Evolutionary conservation across 2,329 filamentous ascomycete genomes (phyloP).

Genomic region (Calonectria pteridis): DNA sequence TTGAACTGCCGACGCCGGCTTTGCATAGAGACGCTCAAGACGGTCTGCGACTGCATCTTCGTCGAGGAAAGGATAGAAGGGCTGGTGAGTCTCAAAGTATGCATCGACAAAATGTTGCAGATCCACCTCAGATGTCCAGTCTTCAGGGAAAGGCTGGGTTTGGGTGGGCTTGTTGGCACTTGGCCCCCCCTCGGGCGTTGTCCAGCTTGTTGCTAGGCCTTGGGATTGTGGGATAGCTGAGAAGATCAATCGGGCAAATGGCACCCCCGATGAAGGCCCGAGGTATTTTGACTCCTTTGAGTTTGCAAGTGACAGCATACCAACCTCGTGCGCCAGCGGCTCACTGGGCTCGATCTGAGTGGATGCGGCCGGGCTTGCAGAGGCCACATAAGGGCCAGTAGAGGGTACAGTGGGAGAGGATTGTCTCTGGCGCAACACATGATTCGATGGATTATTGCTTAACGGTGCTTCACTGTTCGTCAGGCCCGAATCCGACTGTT

Average conservation of each 20-base stretch:
- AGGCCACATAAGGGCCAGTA: neutral
- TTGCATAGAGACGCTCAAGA: slow-evolving; percentile 22
- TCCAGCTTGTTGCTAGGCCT: slow-evolving; percentile 25
- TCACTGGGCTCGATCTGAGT: slow-evolving; percentile 27
- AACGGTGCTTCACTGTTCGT: neutral
- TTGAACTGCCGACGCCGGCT: neutral
- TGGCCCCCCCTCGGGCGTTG: neutral
- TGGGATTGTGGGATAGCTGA: slow-evolving; percentile 32
- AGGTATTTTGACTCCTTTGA: slow-evolving; percentile 33
- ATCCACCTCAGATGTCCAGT: slow-evolving; percentile 30
- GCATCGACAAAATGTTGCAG: slow-evolving; percentile 33
- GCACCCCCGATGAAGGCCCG: slow-evolving; percentile 31
- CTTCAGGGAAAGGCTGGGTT: slow-evolving; percentile 22
- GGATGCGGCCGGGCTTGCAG: slow-evolving; percentile 18
- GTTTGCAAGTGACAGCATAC: slow-evolving; percentile 30
- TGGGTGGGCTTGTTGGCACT: neutral
- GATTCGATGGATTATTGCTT: neutral
- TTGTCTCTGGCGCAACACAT: neutral
- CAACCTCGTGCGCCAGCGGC: slow-evolving; percentile 30
- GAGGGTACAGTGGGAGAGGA: neutral
- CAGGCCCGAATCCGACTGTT: neutral
- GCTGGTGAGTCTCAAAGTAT: slow-evolving; percentile 33
- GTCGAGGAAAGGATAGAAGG: slow-evolving; percentile 30
- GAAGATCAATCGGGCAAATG: slow-evolving; percentile 30
- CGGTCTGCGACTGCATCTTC: slow-evolving; percentile 23